phyloP scores from a whole-genome alignment of 345 rosid species.

The Cardamine resedifolia region DNA sequence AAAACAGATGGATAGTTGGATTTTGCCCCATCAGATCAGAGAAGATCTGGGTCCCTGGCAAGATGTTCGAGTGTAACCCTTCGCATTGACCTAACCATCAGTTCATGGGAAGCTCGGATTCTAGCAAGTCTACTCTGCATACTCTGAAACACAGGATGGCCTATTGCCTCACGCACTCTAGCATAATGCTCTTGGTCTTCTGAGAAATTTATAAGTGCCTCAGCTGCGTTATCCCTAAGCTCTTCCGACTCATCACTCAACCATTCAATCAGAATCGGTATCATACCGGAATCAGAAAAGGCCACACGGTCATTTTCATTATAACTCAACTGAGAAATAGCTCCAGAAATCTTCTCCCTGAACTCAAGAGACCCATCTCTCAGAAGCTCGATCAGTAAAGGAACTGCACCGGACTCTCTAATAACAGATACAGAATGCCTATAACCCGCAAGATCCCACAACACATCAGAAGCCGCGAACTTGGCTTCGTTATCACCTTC shows the following conservation, averaged over 20 bases:
- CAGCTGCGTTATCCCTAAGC: constrained; percentile 50
- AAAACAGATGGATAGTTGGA: constrained; percentile 9
- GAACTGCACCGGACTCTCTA: constrained; percentile 60
- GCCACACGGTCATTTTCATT: constrained; percentile 44
- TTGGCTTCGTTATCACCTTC: constrained; percentile 55
- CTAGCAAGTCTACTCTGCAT: constrained; percentile 47
- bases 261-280: constrained; percentile 47
- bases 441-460: constrained; percentile 59
- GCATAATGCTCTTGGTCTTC: constrained; percentile 44
- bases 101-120: constrained; percentile 45
- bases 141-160: constrained; percentile 37
- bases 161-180: constrained; percentile 43
- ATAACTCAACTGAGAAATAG: constrained; percentile 57
- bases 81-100: constrained; percentile 48
- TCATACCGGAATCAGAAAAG: constrained; percentile 44
- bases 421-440: constrained; percentile 51
- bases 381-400: constrained; percentile 48
- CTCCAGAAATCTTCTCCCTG: constrained; percentile 51
- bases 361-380: constrained; percentile 44
- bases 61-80: constrained; percentile 47
- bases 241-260: constrained; percentile 50
- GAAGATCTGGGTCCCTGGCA: constrained; percentile 36
- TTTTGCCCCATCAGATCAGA: neutral
- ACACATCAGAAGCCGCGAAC: constrained; percentile 54
- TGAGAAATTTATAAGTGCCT: constrained; percentile 51